Conservation (phyloP, 2,329 filamentous ascomycete species). For the Talaromyces marneffei region DNA sequence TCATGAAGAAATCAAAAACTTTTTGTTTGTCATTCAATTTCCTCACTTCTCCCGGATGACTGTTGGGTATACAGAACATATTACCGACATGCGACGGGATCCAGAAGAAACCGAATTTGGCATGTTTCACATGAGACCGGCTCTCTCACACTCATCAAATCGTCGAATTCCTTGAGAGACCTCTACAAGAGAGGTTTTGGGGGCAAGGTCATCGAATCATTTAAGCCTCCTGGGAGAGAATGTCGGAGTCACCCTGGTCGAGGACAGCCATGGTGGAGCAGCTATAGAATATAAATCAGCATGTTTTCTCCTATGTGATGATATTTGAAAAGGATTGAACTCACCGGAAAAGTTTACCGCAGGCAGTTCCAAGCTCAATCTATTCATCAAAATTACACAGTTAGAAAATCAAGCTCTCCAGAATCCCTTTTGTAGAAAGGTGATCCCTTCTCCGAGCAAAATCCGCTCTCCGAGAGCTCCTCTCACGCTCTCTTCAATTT, state of each 20-base stretch:
- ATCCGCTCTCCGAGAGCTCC: constrained; percentile 17
- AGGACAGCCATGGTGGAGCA: constrained; percentile 96
- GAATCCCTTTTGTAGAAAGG: constrained; percentile 14
- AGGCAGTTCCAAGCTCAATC: constrained; percentile 97
- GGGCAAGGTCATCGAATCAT: neutral
- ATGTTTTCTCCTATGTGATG: neutral
- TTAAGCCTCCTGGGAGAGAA: constrained; percentile 50
- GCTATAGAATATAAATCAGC: neutral
- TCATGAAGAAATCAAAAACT: neutral
- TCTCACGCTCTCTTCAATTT: constrained; percentile 22
- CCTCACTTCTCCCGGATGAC: neutral
- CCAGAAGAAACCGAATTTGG: neutral
- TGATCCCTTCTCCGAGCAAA: constrained; percentile 17
- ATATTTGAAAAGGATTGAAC: neutral
- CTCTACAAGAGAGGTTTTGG: neutral
- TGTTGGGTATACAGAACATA: neutral
- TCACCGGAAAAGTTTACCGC: constrained; percentile 91
- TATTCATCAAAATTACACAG: constrained; percentile 54
- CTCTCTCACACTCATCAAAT: neutral
- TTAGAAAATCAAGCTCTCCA: constrained; percentile 15
- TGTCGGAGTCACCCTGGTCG: constrained; percentile 97
- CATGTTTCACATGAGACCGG: neutral
- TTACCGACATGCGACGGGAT: neutral
- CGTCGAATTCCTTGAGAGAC: neutral
- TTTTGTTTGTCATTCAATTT: neutral